Conservation (phyloP, 169 alveolate species). For the Neospora caninum region DNA sequence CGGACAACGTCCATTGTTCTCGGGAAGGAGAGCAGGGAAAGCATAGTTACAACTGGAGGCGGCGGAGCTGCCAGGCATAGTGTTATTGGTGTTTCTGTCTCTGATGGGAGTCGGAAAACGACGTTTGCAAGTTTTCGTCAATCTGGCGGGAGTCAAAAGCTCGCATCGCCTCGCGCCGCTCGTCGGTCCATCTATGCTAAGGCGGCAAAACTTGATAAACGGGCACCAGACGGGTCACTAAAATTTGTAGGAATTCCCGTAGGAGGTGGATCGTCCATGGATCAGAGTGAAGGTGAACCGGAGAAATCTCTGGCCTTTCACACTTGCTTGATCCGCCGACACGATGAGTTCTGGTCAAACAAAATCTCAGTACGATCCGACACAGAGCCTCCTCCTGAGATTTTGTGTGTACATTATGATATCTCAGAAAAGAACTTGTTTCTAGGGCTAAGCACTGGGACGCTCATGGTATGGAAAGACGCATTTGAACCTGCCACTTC, state of each 20-base stretch:
- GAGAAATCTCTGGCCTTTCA: neutral
- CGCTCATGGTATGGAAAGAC: neutral
- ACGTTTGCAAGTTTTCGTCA: neutral
- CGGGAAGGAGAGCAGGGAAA: neutral
- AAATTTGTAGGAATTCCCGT: neutral
- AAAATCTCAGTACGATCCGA: neutral
- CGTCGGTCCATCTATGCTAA: neutral
- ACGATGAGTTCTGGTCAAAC: neutral
- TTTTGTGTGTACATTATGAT: conserved; percentile 10
- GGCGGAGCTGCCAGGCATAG: neutral
- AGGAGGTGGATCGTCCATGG: neutral
- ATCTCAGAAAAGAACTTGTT: neutral
- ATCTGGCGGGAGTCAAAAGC: neutral
- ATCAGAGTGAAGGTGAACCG: neutral
- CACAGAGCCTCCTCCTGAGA: conserved; percentile 19
- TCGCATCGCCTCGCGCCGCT: neutral
- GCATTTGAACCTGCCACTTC: neutral
- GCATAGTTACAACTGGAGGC: neutral
- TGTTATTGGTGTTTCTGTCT: neutral
- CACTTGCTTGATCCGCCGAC: neutral
- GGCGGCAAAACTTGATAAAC: neutral
- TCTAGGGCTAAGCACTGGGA: conserved; percentile 15
- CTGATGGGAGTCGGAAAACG: neutral
- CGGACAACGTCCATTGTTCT: neutral
- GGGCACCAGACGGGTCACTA: neutral